phyloP scores from a whole-genome alignment of 208 protist species.

The Willaertia magna region DNA sequence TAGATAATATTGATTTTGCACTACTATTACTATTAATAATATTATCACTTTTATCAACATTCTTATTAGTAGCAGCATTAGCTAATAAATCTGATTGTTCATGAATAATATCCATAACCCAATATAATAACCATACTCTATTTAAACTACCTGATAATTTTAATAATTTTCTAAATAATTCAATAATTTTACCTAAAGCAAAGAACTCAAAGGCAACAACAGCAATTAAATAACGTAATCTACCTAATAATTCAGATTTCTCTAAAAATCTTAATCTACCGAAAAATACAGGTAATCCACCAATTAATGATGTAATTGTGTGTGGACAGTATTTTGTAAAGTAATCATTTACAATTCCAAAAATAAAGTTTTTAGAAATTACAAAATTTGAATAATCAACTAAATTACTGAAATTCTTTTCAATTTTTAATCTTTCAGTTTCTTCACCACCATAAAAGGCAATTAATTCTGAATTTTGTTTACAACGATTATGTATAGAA shows the following conservation, averaged over 20 bases:
- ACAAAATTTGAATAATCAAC: not conserved
- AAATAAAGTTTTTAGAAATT: not conserved
- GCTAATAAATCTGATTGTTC: no score
- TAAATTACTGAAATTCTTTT: not conserved
- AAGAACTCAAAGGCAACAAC: not conserved
- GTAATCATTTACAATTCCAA: not conserved
- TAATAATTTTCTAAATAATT: not conserved
- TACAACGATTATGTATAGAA: not conserved
- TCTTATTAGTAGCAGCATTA: no score
- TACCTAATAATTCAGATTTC: not conserved
- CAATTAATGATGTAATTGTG: not conserved
- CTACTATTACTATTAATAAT: not conserved
- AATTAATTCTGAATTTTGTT: not conserved
- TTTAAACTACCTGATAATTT: not conserved
- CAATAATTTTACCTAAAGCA: not conserved
- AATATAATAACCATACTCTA: not conserved
- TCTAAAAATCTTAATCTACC: not conserved
- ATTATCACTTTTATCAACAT: no score
- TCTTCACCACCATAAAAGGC: slow-evolving; percentile 5
- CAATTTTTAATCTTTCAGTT: not conserved
- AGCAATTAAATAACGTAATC: not conserved
- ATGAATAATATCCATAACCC: not conserved
- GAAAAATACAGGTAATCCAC: not conserved
- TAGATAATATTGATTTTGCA: not conserved
- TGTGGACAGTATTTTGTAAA: slow-evolving; percentile 5